Base-by-base conservation (phyloP, 495 filamentous ascomycete species). In the Peziza echinospora region DNA sequence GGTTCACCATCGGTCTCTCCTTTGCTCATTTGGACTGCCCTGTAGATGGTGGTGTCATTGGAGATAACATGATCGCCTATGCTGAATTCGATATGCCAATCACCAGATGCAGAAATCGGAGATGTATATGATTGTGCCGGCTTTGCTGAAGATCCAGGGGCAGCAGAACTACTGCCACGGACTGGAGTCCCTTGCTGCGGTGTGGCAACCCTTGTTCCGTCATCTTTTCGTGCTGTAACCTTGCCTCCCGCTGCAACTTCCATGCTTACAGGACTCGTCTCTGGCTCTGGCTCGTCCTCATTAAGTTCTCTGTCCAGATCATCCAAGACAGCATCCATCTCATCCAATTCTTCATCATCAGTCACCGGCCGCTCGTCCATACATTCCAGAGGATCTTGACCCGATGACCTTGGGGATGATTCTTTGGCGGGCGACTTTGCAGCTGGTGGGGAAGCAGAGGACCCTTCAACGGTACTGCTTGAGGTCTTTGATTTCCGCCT, bases 71-170 rank as follows among this genome's bases (percentile, higher is more conserved):
- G 78, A 41, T 74, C 82, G 50, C 84, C 78, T 47, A 94, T 76
- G 52, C 75, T 91, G 62, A 99, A 99, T 55, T 96, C 83, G 37
- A 99, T 82, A 54, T 99, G 89, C 91, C 91, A 99, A 57, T 96
- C 89, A 49, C 85, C 79, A 4, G 72, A 60, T 23, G 75, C 55
- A 53, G 82, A 78, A 52, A 89, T 72, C 5, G 84, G 83, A 26
- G 81, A 82, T 13, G 84, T 80, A 57, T 93, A 93, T 0, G 84
- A 87, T 43, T 74, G 68, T 51, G 67, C 48, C 37, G 66, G 53
- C 53, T 66, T 52, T 37, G 59, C 41, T 52, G 63, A 48, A 51
- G 63, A 43, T 56, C 53, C 47, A 51, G 62, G 28, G 54, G 56
- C 57, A 37, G 53, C 58, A 4, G 67, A 60, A 5, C 60, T 57